These are phyloP conservation scores for Fusarium denticulatum DNA, from an alignment of 2,329 filamentous ascomycete genomes.

Conservation along the genomic window DNA sequence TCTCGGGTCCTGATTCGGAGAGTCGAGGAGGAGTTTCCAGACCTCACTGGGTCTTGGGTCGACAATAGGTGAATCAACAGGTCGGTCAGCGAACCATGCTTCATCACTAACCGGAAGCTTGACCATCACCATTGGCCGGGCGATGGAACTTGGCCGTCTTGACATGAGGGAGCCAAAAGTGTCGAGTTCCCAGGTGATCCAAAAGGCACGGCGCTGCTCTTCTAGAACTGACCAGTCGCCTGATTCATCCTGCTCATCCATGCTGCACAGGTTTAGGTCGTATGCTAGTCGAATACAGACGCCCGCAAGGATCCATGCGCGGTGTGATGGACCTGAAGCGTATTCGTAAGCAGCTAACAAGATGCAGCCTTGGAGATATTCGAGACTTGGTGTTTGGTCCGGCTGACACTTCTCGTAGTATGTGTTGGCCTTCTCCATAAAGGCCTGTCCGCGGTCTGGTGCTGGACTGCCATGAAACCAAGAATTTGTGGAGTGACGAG, in stretches of 20 bases:
- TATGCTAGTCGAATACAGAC: not conserved
- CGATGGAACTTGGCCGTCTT: not conserved
- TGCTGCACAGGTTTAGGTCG: not conserved
- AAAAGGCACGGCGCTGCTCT: not conserved
- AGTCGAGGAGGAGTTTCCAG: not conserved
- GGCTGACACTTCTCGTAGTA: not conserved
- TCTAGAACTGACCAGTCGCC: not conserved
- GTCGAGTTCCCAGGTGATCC: not conserved
- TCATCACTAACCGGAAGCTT: not conserved
- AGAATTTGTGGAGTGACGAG: rapidly evolving
- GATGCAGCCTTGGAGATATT: not conserved
- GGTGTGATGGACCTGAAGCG: not conserved
- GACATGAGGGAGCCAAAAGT: not conserved
- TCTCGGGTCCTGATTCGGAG: not conserved
- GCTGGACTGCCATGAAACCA: not conserved
- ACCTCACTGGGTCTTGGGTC: not conserved
- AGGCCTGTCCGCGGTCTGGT: not conserved
- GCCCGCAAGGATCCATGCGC: not conserved
- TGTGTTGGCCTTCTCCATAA: not conserved
- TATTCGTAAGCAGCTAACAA: not conserved
- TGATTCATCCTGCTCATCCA: not conserved
- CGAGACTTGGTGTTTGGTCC: not conserved
- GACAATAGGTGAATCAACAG: not conserved
- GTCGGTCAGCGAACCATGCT: not conserved
- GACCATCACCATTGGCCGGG: not conserved